Evolutionary conservation across 495 filamentous ascomycete genomes (phyloP), one percentile per base, ranked within the genome.

Genomic region (Corynascus novoguineensis): DNA sequence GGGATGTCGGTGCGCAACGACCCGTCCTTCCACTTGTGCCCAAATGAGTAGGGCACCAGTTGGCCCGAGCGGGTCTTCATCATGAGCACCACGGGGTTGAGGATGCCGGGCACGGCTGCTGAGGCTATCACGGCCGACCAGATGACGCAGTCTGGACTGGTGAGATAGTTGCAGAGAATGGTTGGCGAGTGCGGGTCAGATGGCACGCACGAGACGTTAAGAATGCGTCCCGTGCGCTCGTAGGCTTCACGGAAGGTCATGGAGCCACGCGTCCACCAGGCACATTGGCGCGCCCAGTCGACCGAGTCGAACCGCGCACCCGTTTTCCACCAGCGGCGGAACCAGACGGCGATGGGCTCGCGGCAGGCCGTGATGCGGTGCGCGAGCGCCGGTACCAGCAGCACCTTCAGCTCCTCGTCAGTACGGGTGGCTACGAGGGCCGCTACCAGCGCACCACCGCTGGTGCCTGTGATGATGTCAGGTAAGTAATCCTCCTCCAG

Each of bases 21-120:
- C 50, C 95, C 93, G 66, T 98, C 93, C 71, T 97, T 97, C 95
- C 95, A 98, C 73, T 96, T 97, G 72, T 96, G 89, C 0, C 91
- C 92, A 65, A 97, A 96, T 3, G 86, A 89, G 68, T 95, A 97
- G 0, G 92, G 92, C 0, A 65, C 56, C 1, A 97, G 78, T 2
- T 75, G 83, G 1, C 91, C 91, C 53, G 87, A 78, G 24, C 77
- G 76, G 15, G 78, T 88, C 72, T 97, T 98, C 79, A 86, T 92
- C 93, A 98, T 97, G 37, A 98, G 74, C 2, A 97, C 92, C 2
- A 98, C 92, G 0, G 95, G 95, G 64, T 96, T 96, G 48, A 96
- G 75, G 57, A 98, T 97, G 0, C 95, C 93, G 0, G 93, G 93
- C 5, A 98, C 93, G 14, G 93, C 93, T 10, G 95, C 93, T 5